These are phyloP conservation scores for Cubamyces lactineus DNA, from an alignment of 768 basidiomycete species.

Conservation along the genomic window DNA sequence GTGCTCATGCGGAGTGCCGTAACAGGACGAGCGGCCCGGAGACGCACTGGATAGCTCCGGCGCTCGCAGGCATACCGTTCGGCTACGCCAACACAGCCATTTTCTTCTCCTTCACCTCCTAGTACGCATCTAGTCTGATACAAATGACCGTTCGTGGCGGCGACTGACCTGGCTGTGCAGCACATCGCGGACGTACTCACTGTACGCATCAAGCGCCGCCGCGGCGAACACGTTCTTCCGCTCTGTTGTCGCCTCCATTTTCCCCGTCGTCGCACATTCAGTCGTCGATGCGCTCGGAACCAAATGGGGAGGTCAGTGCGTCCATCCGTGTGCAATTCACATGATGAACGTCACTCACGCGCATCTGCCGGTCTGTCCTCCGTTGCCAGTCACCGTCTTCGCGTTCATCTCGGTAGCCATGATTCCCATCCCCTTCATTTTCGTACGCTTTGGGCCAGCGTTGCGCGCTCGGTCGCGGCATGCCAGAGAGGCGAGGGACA, in stretches of 20 bases:
- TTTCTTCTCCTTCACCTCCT: conserved; percentile 29
- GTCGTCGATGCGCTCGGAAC: conserved; percentile 27
- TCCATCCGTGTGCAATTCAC: too few species aligned
- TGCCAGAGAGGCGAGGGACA: conserved; percentile 22
- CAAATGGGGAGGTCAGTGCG: conserved; percentile 29
- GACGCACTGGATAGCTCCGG: conserved; percentile 29
- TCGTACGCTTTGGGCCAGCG: conserved; percentile 29
- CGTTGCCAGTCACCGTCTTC: conserved; percentile 28
- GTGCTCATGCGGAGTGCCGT: not conserved
- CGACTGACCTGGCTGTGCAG: conserved; percentile 4
- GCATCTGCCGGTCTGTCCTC: too few species aligned
- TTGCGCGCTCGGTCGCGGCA: conserved; percentile 29
- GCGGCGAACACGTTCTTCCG: conserved; percentile 28
- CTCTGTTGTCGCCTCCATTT: conserved; percentile 25
- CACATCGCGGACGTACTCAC: conserved; percentile 24
- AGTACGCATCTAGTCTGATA: conserved; percentile 18
- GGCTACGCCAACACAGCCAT: conserved; percentile 27
- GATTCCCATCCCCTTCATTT: conserved; percentile 30
- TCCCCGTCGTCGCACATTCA: conserved; percentile 28
- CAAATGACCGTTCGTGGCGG: not conserved
- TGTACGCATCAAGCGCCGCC: conserved; percentile 27
- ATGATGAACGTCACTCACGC: too few species aligned
- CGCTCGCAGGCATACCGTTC: conserved; percentile 30
- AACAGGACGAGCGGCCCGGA: conserved; percentile 28
- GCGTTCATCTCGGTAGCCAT: conserved; percentile 28